Evolutionary conservation across 176 grass and related monocot genomes (phyloP).

Genomic region (Avena insularis): DNA sequence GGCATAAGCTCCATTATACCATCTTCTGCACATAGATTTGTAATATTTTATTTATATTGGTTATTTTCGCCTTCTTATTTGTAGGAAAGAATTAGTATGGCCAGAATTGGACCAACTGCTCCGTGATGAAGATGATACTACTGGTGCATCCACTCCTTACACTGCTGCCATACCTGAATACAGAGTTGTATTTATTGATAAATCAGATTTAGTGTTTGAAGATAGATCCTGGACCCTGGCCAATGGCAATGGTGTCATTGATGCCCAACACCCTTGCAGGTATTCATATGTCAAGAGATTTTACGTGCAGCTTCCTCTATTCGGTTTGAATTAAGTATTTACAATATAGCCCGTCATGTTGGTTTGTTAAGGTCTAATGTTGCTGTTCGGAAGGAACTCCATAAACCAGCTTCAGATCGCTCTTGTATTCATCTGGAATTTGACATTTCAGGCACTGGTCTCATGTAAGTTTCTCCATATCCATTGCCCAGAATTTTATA

Average conservation of each 20-base stretch:
- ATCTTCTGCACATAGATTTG: constrained; percentile 5
- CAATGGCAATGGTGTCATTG: constrained; percentile 71
- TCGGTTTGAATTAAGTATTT: constrained; percentile 35
- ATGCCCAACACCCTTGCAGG: constrained; percentile 88
- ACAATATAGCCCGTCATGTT: constrained; percentile 23
- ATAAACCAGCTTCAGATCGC: constrained; percentile 78
- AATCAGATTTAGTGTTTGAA: constrained; percentile 52
- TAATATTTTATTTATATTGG: not conserved
- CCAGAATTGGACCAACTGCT: constrained; percentile 88
- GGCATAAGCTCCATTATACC: not conserved
- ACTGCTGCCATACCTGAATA: constrained; percentile 96
- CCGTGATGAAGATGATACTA: constrained; percentile 64
- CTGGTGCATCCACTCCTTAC: constrained; percentile 82
- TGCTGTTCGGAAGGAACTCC: constrained; percentile 82
- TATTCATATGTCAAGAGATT: constrained; percentile 38
- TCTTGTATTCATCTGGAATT: constrained; percentile 97
- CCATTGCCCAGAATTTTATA: not conserved
- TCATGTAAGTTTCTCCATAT: constrained; percentile 65
- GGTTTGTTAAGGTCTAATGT: constrained; percentile 70
- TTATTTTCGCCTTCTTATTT: constrained; percentile 35
- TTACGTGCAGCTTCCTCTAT: constrained; percentile 21
- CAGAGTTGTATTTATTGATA: constrained; percentile 72
- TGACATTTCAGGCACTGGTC: constrained; percentile 74
- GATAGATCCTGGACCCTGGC: constrained; percentile 74
- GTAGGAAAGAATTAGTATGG: constrained; percentile 92